phyloP scores from a whole-genome alignment of 345 rosid genomes.

The Lepidium didymum region DNA sequence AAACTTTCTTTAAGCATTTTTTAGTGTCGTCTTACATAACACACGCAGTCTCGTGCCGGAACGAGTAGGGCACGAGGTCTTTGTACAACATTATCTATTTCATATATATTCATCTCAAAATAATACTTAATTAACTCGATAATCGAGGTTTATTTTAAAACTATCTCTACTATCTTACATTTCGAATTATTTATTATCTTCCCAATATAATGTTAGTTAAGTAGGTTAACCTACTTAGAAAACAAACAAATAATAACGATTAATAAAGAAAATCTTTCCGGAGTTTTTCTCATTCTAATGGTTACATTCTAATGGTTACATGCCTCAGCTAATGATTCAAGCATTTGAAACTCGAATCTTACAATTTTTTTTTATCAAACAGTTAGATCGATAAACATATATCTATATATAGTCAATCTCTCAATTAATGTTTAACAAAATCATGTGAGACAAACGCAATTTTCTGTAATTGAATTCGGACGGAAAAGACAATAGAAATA shows the following conservation, averaged over 20 bases:
- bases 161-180: not conserved
- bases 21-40: slow-evolving; percentile 8
- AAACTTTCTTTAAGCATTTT: slow-evolving; percentile 15
- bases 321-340: too few species aligned
- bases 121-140: not conserved
- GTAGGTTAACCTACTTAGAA: not conserved
- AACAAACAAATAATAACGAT: not conserved
- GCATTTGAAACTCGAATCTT: too few species aligned
- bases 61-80: slow-evolving; percentile 26
- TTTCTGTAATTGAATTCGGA: too few species aligned
- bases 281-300: too few species aligned
- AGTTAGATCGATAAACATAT: too few species aligned
- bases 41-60: slow-evolving; percentile 30
- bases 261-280: too few species aligned
- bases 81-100: slow-evolving; percentile 18
- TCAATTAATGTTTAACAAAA: too few species aligned
- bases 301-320: too few species aligned
- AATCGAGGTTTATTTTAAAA: not conserved
- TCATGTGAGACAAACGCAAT: too few species aligned
- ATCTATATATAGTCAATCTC: too few species aligned
- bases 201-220: not conserved
- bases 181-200: not conserved
- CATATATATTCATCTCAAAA: not conserved
- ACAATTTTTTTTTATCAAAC: too few species aligned
- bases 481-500: too few species aligned